phyloP scores from a whole-genome alignment of 169 alveolate species.

The Plasmodium gonderi region DNA sequence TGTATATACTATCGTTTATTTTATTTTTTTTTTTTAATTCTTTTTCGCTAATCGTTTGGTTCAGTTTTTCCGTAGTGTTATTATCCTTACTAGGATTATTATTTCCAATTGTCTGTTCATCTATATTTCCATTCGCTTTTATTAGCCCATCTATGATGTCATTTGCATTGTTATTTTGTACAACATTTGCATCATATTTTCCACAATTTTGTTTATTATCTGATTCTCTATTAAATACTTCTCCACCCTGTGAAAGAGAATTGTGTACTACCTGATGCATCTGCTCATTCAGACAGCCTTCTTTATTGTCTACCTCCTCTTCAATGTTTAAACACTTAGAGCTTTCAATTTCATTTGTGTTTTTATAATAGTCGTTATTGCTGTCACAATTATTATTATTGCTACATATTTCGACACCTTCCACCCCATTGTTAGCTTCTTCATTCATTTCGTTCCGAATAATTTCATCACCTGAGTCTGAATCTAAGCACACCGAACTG shows the following conservation, averaged over 20 bases:
- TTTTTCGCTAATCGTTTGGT: not conserved
- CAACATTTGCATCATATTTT: not conserved
- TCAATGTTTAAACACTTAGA: constrained; percentile 9
- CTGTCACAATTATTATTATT: not conserved
- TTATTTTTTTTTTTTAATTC: constrained; percentile 4
- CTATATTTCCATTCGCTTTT: not conserved
- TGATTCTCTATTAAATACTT: not conserved
- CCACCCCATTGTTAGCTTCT: not conserved
- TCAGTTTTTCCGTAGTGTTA: not conserved
- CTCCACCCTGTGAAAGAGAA: not conserved
- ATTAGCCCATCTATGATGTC: not conserved
- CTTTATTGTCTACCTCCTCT: not conserved
- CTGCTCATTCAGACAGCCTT: not conserved
- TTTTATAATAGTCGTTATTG: not conserved
- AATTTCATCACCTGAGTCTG: constrained; percentile 45
- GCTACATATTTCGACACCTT: not conserved
- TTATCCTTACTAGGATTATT: not conserved
- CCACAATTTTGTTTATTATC: not conserved
- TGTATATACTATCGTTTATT: constrained; percentile 36
- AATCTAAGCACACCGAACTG: constrained; percentile 38
- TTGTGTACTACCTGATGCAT: no score
- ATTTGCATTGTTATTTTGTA: not conserved
- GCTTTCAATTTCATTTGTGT: not conserved
- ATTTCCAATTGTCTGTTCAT: not conserved
- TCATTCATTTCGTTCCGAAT: constrained; percentile 13